Percentiles rank a stretch among this genome's conserved stretches.
Evolutionary conservation across 2,329 filamentous ascomycete genomes (phyloP).

Genomic region (Ustulina deusta): DNA sequence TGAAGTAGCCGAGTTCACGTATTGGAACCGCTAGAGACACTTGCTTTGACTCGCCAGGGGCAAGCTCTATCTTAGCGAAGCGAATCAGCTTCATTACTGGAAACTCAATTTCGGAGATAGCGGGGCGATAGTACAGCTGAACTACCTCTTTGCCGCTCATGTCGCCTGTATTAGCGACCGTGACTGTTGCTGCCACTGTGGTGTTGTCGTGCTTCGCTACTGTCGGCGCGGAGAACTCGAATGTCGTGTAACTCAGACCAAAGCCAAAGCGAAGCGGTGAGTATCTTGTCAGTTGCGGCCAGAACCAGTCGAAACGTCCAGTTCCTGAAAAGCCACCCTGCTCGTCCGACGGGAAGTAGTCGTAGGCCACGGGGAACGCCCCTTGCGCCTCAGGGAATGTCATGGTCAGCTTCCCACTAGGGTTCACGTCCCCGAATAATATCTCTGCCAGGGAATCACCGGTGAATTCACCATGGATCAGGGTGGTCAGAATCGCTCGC

Average conservation of each 20-base stretch:
- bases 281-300: slow-evolving; percentile 54
- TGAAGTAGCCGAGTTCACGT: slow-evolving; percentile 49
- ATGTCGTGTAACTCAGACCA: slow-evolving; percentile 74
- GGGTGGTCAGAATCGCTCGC: slow-evolving; percentile 70
- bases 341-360: slow-evolving; percentile 72
- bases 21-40: slow-evolving; percentile 52
- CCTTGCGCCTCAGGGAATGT: slow-evolving; percentile 61
- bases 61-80: slow-evolving; percentile 59
- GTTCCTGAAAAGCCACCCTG: slow-evolving; percentile 68
- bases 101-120: slow-evolving; percentile 54
- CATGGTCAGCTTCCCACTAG: slow-evolving; percentile 57
- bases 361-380: slow-evolving; percentile 72
- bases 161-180: slow-evolving; percentile 37
- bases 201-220: neutral
- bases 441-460: slow-evolving; percentile 72
- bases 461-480: slow-evolving; percentile 73
- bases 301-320: slow-evolving; percentile 64
- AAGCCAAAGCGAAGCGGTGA: slow-evolving; percentile 69
- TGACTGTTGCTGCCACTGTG: neutral
- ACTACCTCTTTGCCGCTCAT: neutral
- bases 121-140: slow-evolving; percentile 55
- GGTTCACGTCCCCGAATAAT: slow-evolving; percentile 72
- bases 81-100: slow-evolving; percentile 62
- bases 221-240: slow-evolving; percentile 57
- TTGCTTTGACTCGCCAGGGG: slow-evolving; percentile 54